These are phyloP conservation scores for Acmispon strigosus DNA, from an alignment of 306 rosid species.

Conservation along the genomic window DNA sequence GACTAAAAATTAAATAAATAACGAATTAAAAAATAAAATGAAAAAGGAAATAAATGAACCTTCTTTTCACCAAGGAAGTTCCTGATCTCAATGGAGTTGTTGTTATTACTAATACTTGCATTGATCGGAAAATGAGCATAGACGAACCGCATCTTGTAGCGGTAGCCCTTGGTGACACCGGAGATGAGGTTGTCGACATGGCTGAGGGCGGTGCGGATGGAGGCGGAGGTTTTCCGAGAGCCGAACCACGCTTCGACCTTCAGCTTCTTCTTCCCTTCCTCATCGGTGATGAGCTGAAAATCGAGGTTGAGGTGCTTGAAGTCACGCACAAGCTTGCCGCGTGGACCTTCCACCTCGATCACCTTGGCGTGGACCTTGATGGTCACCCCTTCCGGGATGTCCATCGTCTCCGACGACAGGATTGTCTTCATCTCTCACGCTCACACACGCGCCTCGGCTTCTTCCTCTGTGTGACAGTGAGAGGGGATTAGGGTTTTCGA, in stretches of 20 bases:
- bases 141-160: constrained; percentile 85
- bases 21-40: not conserved
- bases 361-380: constrained; percentile 68
- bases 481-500: not conserved
- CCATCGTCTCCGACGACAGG: constrained; percentile 58
- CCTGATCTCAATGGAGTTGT: constrained; percentile 56
- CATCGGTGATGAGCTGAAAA: constrained; percentile 57
- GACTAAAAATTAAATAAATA: not conserved
- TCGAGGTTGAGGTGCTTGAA: constrained; percentile 79
- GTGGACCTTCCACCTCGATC: constrained; percentile 78
- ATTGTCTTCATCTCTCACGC: constrained; percentile 59
- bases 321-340: constrained; percentile 65
- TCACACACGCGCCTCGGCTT: not conserved
- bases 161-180: constrained; percentile 78
- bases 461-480: not conserved
- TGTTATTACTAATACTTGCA: constrained; percentile 50
- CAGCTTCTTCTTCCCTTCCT: constrained; percentile 40
- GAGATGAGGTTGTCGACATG: constrained; percentile 70
- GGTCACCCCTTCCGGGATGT: constrained; percentile 68
- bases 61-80: constrained; percentile 72
- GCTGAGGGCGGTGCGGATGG: constrained; percentile 75
- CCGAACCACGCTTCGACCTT: constrained; percentile 75
- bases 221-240: constrained; percentile 67
- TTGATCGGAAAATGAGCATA: constrained; percentile 82
- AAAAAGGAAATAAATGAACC: constrained; percentile 15